These are phyloP conservation scores for Taphrina betulina DNA, from an alignment of 1,139 yeast genomes.

Conservation along the genomic window DNA sequence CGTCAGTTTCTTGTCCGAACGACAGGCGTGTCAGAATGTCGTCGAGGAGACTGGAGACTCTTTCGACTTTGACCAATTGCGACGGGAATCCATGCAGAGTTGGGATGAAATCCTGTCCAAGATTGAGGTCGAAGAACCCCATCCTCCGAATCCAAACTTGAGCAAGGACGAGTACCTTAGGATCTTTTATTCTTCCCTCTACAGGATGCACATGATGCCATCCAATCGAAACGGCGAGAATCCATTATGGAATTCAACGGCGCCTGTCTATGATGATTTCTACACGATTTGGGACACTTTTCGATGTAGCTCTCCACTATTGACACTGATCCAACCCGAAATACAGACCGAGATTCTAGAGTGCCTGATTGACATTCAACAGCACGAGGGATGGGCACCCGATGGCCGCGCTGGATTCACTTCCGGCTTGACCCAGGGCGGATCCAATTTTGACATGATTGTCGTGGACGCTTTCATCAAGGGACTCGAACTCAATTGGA, in stretches of 20 bases:
- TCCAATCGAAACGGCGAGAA: conserved; percentile 22
- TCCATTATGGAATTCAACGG: conserved; percentile 13
- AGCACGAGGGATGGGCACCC: conserved; percentile 30
- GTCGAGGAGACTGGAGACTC: conserved; percentile 8
- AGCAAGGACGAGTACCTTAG: conserved; percentile 2
- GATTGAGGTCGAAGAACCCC: conserved; percentile 6
- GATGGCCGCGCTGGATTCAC: conserved; percentile 31
- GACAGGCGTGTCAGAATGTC: conserved; percentile 14
- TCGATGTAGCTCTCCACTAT: conserved; percentile 21
- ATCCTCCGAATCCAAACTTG: conserved; percentile 13
- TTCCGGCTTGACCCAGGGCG: conserved; percentile 29
- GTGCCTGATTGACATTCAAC: conserved; percentile 23
- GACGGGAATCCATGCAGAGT: not conserved
- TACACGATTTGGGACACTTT: conserved; percentile 32
- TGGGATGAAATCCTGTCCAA: conserved; percentile 15
- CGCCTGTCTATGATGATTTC: conserved; percentile 26
- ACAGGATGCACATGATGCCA: conserved; percentile 28
- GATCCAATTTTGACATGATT: conserved; percentile 29
- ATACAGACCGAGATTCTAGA: conserved; percentile 16
- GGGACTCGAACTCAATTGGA: conserved; percentile 17
- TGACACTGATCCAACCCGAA: conserved; percentile 19
- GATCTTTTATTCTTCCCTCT: conserved; percentile 28
- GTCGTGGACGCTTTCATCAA: conserved; percentile 25
- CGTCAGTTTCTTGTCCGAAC: conserved; percentile 16
- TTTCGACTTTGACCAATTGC: conserved; percentile 12